A percentile compares a stretch with the other conserved stretches of the same genome.
phyloP scores from a whole-genome alignment of 352 stramenopile species.

The Phytophthora cryptogea region DNA sequence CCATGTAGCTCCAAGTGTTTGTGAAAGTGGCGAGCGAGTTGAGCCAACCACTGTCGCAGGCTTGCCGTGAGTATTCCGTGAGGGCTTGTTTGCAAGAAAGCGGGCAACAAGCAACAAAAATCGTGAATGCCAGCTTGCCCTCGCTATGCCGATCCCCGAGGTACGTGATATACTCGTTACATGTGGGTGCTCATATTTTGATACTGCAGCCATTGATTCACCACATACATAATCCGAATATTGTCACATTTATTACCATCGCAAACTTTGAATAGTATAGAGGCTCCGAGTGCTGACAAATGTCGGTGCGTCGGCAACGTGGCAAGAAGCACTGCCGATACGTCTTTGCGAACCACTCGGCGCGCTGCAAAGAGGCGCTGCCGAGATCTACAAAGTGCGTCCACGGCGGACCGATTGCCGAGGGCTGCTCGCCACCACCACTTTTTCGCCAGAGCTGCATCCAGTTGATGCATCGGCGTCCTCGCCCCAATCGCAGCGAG shows the following conservation, averaged over 20 bases:
- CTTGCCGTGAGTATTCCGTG: slow-evolving; percentile 1
- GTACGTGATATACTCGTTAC: no score
- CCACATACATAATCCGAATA: no score
- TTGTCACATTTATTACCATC: no score
- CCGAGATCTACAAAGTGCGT: slow-evolving; percentile 21
- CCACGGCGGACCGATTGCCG: slow-evolving; percentile 25
- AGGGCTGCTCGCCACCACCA: slow-evolving; percentile 25
- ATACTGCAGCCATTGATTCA: no score
- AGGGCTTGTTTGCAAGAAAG: neutral
- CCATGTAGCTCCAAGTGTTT: neutral
- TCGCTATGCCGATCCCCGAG: neutral
- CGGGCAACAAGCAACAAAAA: neutral
- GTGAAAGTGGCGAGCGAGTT: slow-evolving; percentile 1
- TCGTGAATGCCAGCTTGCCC: neutral
- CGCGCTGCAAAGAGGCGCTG: slow-evolving; percentile 27
- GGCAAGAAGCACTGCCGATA: neutral
- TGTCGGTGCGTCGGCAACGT: slow-evolving; percentile 6
- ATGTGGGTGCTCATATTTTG: no score
- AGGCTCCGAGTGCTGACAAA: neutral
- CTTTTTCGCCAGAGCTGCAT: slow-evolving; percentile 11
- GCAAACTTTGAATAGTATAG: neutral
- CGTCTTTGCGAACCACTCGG: slow-evolving; percentile 17
- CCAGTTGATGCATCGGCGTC: slow-evolving; percentile 1
- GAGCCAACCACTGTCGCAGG: neutral
- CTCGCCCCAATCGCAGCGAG: neutral